Evolutionary conservation across 805 yeast genomes (phyloP).

Genomic region (Spencermartinsiella europaea): DNA sequence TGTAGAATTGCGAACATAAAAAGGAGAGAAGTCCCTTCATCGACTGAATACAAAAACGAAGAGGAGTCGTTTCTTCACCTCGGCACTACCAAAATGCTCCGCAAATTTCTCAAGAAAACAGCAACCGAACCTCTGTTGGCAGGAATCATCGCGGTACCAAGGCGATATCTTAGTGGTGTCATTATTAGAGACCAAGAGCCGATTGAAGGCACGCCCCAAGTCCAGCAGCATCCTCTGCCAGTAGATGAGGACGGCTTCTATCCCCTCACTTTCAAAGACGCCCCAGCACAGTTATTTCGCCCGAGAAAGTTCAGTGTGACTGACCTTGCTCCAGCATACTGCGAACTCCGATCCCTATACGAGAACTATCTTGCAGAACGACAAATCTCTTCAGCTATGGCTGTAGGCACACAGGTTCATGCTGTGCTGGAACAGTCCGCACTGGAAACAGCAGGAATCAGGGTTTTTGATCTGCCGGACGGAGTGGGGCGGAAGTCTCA

Average conservation of each 20-base stretch:
- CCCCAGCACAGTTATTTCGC: constrained; percentile 14
- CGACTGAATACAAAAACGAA: too few species aligned
- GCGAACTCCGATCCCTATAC: constrained; percentile 24
- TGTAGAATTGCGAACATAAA: too few species aligned
- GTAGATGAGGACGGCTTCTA: constrained; percentile 1
- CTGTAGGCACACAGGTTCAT: constrained; percentile 21
- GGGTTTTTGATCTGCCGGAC: constrained; percentile 2
- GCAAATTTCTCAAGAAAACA: too few species aligned
- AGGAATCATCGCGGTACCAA: too few species aligned
- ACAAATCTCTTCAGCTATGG: constrained; percentile 14
- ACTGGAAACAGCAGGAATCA: neutral
- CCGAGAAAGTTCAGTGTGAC: constrained; percentile 19
- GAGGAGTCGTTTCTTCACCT: too few species aligned
- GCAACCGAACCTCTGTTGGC: too few species aligned
- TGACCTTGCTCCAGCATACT: constrained; percentile 20
- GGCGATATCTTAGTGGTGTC: too few species aligned
- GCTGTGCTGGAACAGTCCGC: constrained; percentile 15
- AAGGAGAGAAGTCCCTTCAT: too few species aligned
- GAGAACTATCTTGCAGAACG: constrained; percentile 3
- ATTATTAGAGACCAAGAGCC: too few species aligned
- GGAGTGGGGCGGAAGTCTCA: neutral
- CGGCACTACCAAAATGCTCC: too few species aligned
- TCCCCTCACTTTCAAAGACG: neutral
- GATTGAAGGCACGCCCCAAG: too few species aligned
- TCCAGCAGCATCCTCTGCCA: too few species aligned